Base-by-base conservation (phyloP, 2,329 filamentous ascomycete species). In the Helotiales sp. region DNA sequence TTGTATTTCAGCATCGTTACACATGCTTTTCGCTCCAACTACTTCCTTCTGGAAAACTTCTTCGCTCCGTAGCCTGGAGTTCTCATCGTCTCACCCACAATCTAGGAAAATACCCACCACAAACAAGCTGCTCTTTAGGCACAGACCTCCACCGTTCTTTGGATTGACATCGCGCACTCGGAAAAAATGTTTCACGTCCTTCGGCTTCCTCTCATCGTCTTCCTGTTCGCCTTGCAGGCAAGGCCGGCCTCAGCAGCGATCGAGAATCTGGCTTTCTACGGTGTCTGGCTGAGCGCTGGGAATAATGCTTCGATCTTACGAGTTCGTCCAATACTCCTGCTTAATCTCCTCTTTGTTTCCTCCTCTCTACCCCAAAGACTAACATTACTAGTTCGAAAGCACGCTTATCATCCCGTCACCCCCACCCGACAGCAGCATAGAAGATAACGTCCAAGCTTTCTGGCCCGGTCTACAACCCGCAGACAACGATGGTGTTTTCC, bases 391-490 rank as follows among this genome's bases (percentile, higher is more conserved):
- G 65, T 72, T 71, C 50, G 66, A 72, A 62, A 71, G 66, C 52
- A 71, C 71, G 7, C 28, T 71, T 7, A 65, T 71, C 15, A 66
- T 72, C 32, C 71, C 71, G 2, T 1, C 50, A 1, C 13, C 58
- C 6, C 54, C 69, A 20, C 67, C 69, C 4, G 61, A 69, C 26
- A 22, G 24, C 20, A 55, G 15, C 80, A 0, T 83, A 82, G 0
- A 83, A 81, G 5, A 80, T 80, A 30, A 84, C 76, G 15, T 86
- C 80, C 69, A 87, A 86, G 64, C 81, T 81, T 64, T 85, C 80
- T 0, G 85, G 85, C 0, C 87, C 72, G 26, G 85, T 82, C 28
- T 73, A 13, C 64, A 71, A 24, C 52, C 62, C 7, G 20, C n/a
- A 32, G 24, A 34, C 6, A 59, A 49, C 26, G 45, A 65, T 8